Percentiles rank a stretch among this genome's conserved stretches.
These are phyloP conservation scores for Leptographium lundbergii DNA, from an alignment of 2,329 filamentous ascomycete species.

Conservation along the genomic window DNA sequence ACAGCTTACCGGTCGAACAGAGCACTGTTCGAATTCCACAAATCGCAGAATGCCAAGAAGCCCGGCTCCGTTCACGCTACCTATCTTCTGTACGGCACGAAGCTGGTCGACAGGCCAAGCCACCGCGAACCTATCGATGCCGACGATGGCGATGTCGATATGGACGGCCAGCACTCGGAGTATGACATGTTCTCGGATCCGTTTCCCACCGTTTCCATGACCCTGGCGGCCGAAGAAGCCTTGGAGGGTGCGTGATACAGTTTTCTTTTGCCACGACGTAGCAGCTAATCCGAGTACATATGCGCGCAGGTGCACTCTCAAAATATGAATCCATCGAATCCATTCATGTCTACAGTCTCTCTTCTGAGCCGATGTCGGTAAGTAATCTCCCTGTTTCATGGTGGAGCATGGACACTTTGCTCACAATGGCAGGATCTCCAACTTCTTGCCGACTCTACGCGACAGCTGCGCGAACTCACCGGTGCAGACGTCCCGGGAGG, in stretches of 20 bases:
- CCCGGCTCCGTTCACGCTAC: constrained; percentile 73
- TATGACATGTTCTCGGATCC: constrained; percentile 35
- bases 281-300: neutral
- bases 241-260: constrained; percentile 42
- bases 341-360: constrained; percentile 80
- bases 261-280: neutral
- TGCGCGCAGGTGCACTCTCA: constrained; percentile 45
- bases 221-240: constrained; percentile 59
- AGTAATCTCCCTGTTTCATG: neutral
- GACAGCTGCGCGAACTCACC: constrained; percentile 45
- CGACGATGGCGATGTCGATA: constrained; percentile 54
- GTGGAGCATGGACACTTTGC: neutral
- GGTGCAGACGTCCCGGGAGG: constrained; percentile 46
- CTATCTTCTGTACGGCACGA: constrained; percentile 72
- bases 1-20: constrained; percentile 17
- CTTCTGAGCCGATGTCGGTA: constrained; percentile 55
- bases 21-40: constrained; percentile 80
- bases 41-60: constrained; percentile 61
- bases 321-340: constrained; percentile 62
- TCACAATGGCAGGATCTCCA: constrained; percentile 41
- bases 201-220: constrained; percentile 44
- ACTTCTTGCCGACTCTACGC: constrained; percentile 55
- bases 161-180: constrained; percentile 53
- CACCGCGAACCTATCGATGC: constrained; percentile 6
- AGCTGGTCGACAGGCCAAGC: constrained; percentile 24